A percentile compares a stretch with the other conserved stretches of the same genome.
phyloP scores from a whole-genome alignment of 1,139 yeast species.

The Scheffersomyces segobiensis region DNA sequence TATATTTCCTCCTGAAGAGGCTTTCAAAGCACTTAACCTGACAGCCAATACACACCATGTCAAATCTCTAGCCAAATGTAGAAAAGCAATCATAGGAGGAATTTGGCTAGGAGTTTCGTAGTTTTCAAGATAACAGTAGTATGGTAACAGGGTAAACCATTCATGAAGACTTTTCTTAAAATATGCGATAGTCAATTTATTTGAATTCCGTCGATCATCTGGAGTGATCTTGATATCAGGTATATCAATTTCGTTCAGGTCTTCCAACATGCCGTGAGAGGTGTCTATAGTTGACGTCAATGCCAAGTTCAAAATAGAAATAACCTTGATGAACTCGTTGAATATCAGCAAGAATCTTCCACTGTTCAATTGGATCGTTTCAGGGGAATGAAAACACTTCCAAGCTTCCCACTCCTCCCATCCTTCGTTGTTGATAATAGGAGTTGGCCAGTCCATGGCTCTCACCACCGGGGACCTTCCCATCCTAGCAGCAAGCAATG shows the following conservation, averaged over 20 bases:
- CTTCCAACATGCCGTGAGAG: conserved; percentile 8
- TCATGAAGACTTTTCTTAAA: conserved; percentile 14
- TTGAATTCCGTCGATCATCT: conserved; percentile 2
- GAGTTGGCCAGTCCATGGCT: conserved; percentile 26
- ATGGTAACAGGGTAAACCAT: conserved; percentile 16
- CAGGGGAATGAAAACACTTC: conserved; percentile 15
- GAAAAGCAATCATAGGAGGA: conserved; percentile 17
- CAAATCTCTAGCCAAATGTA: conserved; percentile 15
- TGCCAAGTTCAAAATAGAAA: conserved; percentile 20
- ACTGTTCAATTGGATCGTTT: conserved; percentile 15
- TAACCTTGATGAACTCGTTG: conserved; percentile 17
- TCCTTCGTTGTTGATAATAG: conserved; percentile 19
- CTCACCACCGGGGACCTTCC: conserved; percentile 24
- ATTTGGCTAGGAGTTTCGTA: conserved; percentile 1
- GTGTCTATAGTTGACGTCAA: conserved; percentile 21
- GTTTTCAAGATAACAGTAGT: conserved; percentile 14
- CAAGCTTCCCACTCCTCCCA: conserved; percentile 30
- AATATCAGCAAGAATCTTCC: conserved; percentile 21
- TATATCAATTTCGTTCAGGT: conserved; percentile 4
- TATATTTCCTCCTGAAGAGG: conserved; percentile 2
- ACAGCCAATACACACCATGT: conserved; percentile 22
- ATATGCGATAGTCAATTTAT: conserved; percentile 14
- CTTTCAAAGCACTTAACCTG: conserved; percentile 15
- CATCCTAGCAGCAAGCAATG: conserved; percentile 23
- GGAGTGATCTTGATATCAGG: not conserved